Percentiles rank a stretch among this genome's conserved stretches.
Conservation (phyloP, 2,329 filamentous ascomycete genomes). For the Chalara sp. region DNA sequence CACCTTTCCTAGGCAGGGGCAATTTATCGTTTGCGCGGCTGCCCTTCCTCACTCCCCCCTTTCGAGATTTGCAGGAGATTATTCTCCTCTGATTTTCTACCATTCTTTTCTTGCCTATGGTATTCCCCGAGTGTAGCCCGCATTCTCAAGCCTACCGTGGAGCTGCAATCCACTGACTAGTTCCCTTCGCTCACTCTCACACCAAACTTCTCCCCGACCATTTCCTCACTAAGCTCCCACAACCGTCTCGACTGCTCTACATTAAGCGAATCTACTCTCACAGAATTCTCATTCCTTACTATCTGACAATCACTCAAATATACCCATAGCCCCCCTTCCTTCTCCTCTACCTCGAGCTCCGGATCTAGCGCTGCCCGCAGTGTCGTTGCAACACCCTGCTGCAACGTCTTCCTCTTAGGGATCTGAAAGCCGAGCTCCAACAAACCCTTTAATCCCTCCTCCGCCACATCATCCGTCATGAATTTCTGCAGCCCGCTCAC, state of each 20-base stretch:
- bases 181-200: too few species aligned
- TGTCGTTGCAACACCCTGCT: not conserved
- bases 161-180: too few species aligned
- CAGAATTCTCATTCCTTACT: not conserved
- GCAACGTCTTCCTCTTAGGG: not conserved
- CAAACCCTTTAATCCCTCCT: not conserved
- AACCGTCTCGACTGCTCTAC: not conserved
- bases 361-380: not conserved
- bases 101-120: too few species aligned
- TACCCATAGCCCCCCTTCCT: not conserved
- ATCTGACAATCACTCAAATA: not conserved
- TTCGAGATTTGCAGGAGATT: too few species aligned
- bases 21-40: too few species aligned
- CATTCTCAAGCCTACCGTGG: too few species aligned
- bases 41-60: too few species aligned
- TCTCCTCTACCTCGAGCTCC: not conserved
- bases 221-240: not conserved
- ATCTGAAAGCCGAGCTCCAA: not conserved
- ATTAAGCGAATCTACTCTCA: not conserved
- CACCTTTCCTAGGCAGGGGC: too few species aligned
- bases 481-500: not conserved
- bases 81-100: too few species aligned
- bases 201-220: not conserved
- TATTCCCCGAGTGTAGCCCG: too few species aligned
- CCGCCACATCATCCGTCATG: not conserved